These are phyloP conservation scores for Fusarium pseudoanthophilum DNA, from an alignment of 2,329 filamentous ascomycete genomes.

Conservation along the genomic window DNA sequence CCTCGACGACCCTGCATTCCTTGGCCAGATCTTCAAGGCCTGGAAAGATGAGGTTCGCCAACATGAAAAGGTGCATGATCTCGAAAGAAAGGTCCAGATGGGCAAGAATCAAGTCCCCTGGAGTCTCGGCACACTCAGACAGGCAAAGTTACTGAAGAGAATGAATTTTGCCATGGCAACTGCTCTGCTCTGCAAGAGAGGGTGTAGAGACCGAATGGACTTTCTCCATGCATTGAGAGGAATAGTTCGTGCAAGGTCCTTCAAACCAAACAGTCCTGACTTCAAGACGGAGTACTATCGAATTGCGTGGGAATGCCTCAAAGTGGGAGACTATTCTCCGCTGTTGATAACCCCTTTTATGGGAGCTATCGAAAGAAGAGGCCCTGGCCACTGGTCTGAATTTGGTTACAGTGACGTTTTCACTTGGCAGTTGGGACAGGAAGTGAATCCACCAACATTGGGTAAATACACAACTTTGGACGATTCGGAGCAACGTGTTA, in stretches of 20 bases:
- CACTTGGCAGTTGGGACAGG: not conserved
- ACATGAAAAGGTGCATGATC: not conserved
- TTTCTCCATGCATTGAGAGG: not conserved
- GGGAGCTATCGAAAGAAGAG: not conserved
- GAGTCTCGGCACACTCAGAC: not conserved
- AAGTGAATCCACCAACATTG: not conserved
- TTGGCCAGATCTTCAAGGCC: fast-evolving
- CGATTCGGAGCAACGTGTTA: fast-evolving
- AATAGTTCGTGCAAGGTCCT: not conserved
- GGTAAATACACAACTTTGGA: not conserved
- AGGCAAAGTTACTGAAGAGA: not conserved
- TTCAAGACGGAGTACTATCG: not conserved
- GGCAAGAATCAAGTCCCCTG: not conserved
- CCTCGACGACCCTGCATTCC: not conserved
- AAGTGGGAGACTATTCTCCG: not conserved
- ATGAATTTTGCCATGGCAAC: not conserved
- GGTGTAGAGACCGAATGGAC: not conserved
- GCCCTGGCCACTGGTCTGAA: not conserved
- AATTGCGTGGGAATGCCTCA: not conserved
- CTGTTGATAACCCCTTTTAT: not conserved
- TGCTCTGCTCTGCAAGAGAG: not conserved
- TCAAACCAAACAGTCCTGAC: not conserved
- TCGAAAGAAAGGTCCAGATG: not conserved
- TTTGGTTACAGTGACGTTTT: not conserved
- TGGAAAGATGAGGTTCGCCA: not conserved